Evolutionary conservation across 2,329 filamentous ascomycete species (phyloP), one percentile per base, ranked within the genome.

Genomic region (Pezicula rhizophila): DNA sequence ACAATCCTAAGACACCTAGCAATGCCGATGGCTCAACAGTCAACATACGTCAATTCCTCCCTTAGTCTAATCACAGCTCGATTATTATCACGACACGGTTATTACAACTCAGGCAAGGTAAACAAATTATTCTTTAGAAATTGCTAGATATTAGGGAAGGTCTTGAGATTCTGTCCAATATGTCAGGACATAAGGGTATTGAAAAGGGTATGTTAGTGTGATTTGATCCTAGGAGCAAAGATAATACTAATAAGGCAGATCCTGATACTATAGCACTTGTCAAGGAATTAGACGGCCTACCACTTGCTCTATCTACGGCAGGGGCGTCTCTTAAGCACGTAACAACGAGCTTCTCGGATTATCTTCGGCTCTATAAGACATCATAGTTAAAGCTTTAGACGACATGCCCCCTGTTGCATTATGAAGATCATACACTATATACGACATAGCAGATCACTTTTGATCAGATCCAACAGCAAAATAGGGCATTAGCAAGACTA

Each of bases 21-120:
- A 45, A 45, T 35, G 5, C 7, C 10, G 42, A 45, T 10, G 8
- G 8, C 42, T 45, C 42, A 10, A 3, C 18, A 18, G 20, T 67
- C n/a, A 60, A 71, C 54, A 64, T 72, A 25, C 55, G 55, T 2
- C 47, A 49, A 12, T 66, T 59, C 43, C 47, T 69, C 12, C 66
- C 64, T 55, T 45, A 15, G 18, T 18, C 18, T 18, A 3, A 18
- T 18, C 18, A 18, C 18, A 3, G 18, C 18, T 18, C 18, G 18
- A 18, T 18, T 18, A 18, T 18, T 3, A 18, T 18, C 18, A 18
- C 18, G 18, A 18, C 18, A 18, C 18, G 18, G 18, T 18, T 3
- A 3, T 18, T 3, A 3, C 18, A 18, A 18, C 2, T 18, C 18
- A 18, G 18, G 18, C 18, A 18, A 3, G 18, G 18, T 18, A 18